Evolutionary conservation across 2,329 filamentous ascomycete genomes (phyloP).

Genomic region (Colletotrichum lupini): DNA sequence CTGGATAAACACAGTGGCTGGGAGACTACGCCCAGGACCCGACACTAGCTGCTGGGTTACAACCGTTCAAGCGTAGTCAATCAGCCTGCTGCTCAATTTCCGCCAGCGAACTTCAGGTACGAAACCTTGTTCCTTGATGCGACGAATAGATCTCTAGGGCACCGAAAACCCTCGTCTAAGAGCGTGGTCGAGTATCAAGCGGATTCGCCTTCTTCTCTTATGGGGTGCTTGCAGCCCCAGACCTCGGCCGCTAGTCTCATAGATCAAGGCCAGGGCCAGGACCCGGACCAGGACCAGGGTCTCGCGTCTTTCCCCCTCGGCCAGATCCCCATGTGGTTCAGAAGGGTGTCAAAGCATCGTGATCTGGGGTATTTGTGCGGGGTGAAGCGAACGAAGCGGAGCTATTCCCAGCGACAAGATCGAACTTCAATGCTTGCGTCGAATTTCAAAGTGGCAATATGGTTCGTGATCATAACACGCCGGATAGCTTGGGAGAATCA

Average conservation of each 20-base stretch:
- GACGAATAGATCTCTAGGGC: no score
- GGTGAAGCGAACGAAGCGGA: not conserved
- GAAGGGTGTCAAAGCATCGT: not conserved
- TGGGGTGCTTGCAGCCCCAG: not conserved
- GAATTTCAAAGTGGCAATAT: not conserved
- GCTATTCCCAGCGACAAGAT: not conserved
- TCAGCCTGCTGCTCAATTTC: no score
- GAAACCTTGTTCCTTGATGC: no score
- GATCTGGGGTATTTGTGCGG: not conserved
- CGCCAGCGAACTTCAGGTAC: no score
- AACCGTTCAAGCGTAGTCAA: no score
- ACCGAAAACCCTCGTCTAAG: no score
- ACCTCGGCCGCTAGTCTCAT: not conserved
- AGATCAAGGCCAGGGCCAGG: not conserved
- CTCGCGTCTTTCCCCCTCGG: not conserved
- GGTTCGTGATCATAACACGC: not conserved
- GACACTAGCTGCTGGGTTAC: no score
- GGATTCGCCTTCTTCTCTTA: not conserved
- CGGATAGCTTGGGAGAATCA: not conserved
- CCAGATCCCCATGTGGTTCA: not conserved
- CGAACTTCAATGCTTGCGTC: not conserved
- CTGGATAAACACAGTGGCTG: no score
- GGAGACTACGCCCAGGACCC: no score
- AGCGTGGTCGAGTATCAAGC: no score
- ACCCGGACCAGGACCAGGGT: not conserved